Evolutionary conservation across 148 eudicot genomes (phyloP).

Genomic region (Rhododendron molle): DNA sequence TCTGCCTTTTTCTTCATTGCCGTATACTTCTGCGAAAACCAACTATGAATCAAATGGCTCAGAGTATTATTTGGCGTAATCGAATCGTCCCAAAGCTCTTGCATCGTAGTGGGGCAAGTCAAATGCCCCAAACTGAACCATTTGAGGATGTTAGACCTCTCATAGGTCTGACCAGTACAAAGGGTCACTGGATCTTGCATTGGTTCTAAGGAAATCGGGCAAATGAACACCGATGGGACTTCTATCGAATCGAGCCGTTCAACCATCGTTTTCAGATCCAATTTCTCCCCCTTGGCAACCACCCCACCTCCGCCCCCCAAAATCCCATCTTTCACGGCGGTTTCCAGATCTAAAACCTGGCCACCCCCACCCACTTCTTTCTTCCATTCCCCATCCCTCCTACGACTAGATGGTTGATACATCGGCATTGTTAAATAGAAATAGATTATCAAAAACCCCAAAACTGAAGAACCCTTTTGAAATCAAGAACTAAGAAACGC

Average conservation of each 20-base stretch:
- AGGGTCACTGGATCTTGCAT: slow-evolving; percentile 95
- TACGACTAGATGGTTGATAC: slow-evolving; percentile 33
- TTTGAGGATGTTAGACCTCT: slow-evolving; percentile 66
- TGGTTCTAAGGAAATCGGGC: slow-evolving; percentile 85
- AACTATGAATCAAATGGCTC: slow-evolving; percentile 54
- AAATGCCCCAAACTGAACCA: slow-evolving; percentile 75
- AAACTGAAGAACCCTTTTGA: background rate
- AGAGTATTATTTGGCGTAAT: slow-evolving; percentile 76
- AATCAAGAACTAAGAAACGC: background rate
- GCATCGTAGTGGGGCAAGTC: slow-evolving; percentile 87
- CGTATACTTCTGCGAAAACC: slow-evolving; percentile 72
- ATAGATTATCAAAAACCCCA: background rate
- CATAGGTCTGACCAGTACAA: slow-evolving; percentile 91
- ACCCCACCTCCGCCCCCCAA: slow-evolving; percentile 30
- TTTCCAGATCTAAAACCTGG: slow-evolving; percentile 65
- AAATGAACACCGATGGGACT: slow-evolving; percentile 69
- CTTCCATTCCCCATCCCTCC: slow-evolving; percentile 17
- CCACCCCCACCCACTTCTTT: slow-evolving; percentile 54
- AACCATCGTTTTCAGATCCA: slow-evolving; percentile 86
- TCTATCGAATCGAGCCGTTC: slow-evolving; percentile 54
- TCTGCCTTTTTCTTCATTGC: slow-evolving; percentile 80
- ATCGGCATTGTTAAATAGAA: slow-evolving; percentile 40
- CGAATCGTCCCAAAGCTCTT: slow-evolving; percentile 77
- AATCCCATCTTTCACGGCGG: slow-evolving; percentile 77
- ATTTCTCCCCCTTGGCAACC: slow-evolving; percentile 21